Evolutionary conservation across 495 filamentous ascomycete species (phyloP).

Genomic region (Aspergillus leporis): DNA sequence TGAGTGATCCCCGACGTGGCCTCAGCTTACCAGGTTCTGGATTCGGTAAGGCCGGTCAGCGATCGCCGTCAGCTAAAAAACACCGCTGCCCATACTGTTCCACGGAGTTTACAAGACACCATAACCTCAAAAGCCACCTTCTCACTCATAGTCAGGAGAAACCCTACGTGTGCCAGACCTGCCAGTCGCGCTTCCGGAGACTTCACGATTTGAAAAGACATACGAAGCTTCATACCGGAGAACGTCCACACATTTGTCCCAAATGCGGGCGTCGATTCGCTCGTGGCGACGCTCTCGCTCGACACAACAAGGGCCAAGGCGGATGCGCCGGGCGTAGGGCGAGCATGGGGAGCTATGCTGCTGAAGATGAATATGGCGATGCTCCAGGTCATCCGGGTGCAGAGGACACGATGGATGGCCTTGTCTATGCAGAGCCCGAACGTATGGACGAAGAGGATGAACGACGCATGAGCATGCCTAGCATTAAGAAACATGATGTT

Average conservation of each 20-base stretch:
- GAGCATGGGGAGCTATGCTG: conserved; percentile 82
- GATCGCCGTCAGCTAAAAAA: conserved; percentile 79
- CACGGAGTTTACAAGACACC: conserved; percentile 95
- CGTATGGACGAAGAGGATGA: conserved; percentile 69
- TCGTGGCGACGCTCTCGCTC: conserved; percentile 88
- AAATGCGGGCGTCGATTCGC: conserved; percentile 95
- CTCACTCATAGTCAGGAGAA: conserved; percentile 99
- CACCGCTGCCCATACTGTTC: conserved; percentile 96
- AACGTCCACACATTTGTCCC: conserved; percentile 89
- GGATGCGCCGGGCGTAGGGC: conserved; percentile 89
- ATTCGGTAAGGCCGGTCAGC: conserved; percentile 58
- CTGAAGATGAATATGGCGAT: conserved; percentile 74
- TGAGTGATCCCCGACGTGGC: conserved; percentile 57
- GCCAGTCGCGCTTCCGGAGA: conserved; percentile 84
- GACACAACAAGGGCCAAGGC: conserved; percentile 94
- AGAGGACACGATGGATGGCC: conserved; percentile 75
- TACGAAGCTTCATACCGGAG: conserved; percentile 93
- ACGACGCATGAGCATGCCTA: conserved; percentile 61
- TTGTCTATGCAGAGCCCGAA: conserved; percentile 64
- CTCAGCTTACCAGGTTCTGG: conserved; percentile 76
- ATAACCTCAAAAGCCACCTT: conserved; percentile 98
- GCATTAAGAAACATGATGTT: conserved; percentile 68
- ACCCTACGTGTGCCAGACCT: conserved; percentile 87
- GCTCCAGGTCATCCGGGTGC: conserved; percentile 40
- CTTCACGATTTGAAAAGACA: conserved; percentile 96